Base-by-base conservation (phyloP, 352 stramenopile genomes). In the Albugo laibachii region DNA sequence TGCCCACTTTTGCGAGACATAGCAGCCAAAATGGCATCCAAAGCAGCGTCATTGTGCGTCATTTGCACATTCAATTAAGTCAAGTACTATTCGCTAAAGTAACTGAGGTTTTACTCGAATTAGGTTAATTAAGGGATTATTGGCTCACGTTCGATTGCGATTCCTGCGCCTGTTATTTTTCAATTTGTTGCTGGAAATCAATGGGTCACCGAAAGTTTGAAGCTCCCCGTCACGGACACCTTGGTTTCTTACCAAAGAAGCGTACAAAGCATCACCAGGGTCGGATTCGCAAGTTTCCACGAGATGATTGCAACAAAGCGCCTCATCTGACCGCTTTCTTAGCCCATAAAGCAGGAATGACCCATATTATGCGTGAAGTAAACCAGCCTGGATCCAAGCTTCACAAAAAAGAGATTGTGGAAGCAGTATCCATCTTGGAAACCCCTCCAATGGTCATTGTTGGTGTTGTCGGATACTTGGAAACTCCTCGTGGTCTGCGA, bases 271-370 rank as follows among this genome's bases (percentile, higher is more conserved):
- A 98, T 85, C 95, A 99, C 82, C 80, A 79, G 54, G 96, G 96
- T 59, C 93, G 95, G 66, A 91, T 99, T 75, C 86, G 94, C 61
- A 97, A 96, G 62, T 99, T 99, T 91, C 96, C 96, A 35, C 91
- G 83, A 60, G 96, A 99, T 69, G 94, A 98, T 61, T 65, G 81
- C 36, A 83, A 83, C 55, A 97, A 97, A 75, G 74, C 81, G 48
- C 74, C 74, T 54, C 96, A 99, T 73, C 84, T 99, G 34, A 99
- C 96, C 42, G 96, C 96, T 54, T 99, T 99, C 82, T 97, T 98
- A 79, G 96, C 86, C 66, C 99, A 98, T 93, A 99, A 99, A 87
- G 96, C 96, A 52, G 96, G 96, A 64, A 99, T 99, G 96, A 99
- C 96, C 53, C 96, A 99, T 83, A 97, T 98, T 58, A 75, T 98